These are phyloP conservation scores for Lactarius tabidus DNA, from an alignment of 768 basidiomycete genomes.

Conservation along the genomic window DNA sequence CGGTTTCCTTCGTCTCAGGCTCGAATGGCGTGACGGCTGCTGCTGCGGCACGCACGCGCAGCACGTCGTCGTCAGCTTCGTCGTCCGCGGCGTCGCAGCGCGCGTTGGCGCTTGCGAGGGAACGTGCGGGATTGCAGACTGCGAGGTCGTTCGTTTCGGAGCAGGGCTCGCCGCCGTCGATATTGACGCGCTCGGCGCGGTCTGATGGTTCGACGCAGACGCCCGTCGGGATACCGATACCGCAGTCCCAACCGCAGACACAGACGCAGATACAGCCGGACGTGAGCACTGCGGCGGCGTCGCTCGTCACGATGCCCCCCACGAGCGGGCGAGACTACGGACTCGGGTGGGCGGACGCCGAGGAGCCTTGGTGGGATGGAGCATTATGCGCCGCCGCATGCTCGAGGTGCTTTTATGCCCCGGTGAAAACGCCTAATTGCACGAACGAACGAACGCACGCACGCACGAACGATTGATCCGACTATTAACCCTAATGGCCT, in stretches of 20 bases:
- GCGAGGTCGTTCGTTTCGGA: conserved; percentile 10
- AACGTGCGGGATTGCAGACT: conserved; percentile 16
- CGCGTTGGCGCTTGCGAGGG: conserved; percentile 12
- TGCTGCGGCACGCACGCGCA: neutral
- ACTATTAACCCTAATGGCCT: neutral
- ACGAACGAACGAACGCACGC: too few species aligned
- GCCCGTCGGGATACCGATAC: too few species aligned
- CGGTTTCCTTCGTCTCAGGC: neutral
- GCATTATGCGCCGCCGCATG: conserved; percentile 29
- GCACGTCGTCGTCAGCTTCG: neutral
- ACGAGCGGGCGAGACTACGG: conserved; percentile 51
- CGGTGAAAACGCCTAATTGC: neutral
- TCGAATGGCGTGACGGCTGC: neutral
- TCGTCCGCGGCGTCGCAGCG: conserved; percentile 22
- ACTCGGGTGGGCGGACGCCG: conserved; percentile 45
- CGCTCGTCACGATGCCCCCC: conserved; percentile 63
- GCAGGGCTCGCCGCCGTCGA: conserved; percentile 26
- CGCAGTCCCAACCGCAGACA: neutral
- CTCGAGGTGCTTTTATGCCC: neutral
- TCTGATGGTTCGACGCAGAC: conserved; percentile 3
- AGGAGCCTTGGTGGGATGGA: conserved; percentile 47
- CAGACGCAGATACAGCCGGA: conserved; percentile 35
- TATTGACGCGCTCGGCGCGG: conserved; percentile 21
- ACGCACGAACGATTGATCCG: too few species aligned
- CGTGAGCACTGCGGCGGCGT: conserved; percentile 65